Evolutionary conservation across 108 stramenopile genomes (phyloP).

Genomic region (Fistulifera solaris): DNA sequence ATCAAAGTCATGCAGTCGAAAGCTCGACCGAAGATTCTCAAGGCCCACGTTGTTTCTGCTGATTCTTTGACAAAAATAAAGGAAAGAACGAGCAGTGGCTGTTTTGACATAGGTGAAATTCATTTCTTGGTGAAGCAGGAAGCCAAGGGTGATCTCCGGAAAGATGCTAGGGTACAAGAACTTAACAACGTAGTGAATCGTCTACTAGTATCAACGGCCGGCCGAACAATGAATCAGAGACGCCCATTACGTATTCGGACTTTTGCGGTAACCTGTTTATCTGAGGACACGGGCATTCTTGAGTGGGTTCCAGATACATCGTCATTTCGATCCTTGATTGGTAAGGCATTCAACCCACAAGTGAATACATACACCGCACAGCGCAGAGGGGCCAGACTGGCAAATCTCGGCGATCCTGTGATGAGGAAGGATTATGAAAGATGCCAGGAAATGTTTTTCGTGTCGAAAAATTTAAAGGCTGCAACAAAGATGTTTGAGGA

Average conservation of each 20-base stretch:
- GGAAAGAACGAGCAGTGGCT: not conserved
- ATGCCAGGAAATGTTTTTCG: constrained; percentile 71
- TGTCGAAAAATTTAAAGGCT: constrained; percentile 42
- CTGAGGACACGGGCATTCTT: constrained; percentile 95
- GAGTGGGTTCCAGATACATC: constrained; percentile 96
- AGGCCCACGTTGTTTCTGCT: constrained; percentile 38
- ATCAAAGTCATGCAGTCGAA: constrained; percentile 85
- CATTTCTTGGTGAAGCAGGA: constrained; percentile 98
- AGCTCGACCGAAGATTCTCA: constrained; percentile 93
- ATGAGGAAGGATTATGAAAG: constrained; percentile 46
- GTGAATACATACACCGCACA: constrained; percentile 35
- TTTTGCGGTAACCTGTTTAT: constrained; percentile 94
- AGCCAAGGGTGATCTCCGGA: constrained; percentile 94
- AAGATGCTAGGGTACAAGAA: constrained; percentile 98
- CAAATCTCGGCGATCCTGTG: constrained; percentile 47
- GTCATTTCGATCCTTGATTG: constrained; percentile 71
- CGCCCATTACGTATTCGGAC: constrained; percentile 65
- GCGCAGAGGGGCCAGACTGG: constrained; percentile 44
- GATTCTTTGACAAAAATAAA: not conserved
- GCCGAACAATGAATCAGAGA: constrained; percentile 20
- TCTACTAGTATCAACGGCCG: constrained; percentile 50
- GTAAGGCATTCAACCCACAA: constrained; percentile 72
- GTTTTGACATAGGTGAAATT: constrained; percentile 61
- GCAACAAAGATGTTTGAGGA: constrained; percentile 67
- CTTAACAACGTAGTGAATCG: constrained; percentile 95